Percentiles rank a stretch among this genome's conserved stretches.
Conservation (phyloP, 2,329 filamentous ascomycete genomes). For the Endothia cerciana region DNA sequence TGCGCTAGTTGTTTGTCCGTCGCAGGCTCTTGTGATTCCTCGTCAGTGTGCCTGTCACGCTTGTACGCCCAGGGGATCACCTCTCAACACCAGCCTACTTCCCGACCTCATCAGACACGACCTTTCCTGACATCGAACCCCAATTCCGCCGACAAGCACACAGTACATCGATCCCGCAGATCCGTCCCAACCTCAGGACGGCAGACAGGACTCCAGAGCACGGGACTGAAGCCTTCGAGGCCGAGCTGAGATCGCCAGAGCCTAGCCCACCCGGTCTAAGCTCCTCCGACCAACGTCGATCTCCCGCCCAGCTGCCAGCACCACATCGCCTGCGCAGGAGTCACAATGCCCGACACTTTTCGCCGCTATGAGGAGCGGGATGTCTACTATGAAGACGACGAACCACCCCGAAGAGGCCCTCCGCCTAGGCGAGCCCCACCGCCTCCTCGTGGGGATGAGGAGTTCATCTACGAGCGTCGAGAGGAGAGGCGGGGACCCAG, state of each 20-base stretch:
- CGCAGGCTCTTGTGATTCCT: neutral
- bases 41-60: neutral
- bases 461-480: slow-evolving; percentile 29
- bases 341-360: slow-evolving; percentile 35
- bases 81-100: neutral
- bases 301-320: slow-evolving; percentile 13
- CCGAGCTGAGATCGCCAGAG: slow-evolving; percentile 12
- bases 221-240: slow-evolving; percentile 14
- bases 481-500: slow-evolving; percentile 24
- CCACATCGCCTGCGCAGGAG: slow-evolving; percentile 16
- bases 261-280: slow-evolving; percentile 8
- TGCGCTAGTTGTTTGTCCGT: neutral
- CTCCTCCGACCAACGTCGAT: slow-evolving; percentile 2
- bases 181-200: neutral
- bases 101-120: slow-evolving; percentile 1
- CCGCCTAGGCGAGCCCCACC: slow-evolving; percentile 21
- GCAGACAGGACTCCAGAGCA: neutral
- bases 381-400: slow-evolving; percentile 44
- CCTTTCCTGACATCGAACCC: neutral
- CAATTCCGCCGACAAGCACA: neutral
- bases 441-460: slow-evolving; percentile 27
- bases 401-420: slow-evolving; percentile 24
- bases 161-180: neutral
- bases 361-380: slow-evolving; percentile 51
- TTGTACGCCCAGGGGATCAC: no score